Base-by-base conservation (phyloP, 2,329 filamentous ascomycete species). In the Diaporthe australafricana region DNA sequence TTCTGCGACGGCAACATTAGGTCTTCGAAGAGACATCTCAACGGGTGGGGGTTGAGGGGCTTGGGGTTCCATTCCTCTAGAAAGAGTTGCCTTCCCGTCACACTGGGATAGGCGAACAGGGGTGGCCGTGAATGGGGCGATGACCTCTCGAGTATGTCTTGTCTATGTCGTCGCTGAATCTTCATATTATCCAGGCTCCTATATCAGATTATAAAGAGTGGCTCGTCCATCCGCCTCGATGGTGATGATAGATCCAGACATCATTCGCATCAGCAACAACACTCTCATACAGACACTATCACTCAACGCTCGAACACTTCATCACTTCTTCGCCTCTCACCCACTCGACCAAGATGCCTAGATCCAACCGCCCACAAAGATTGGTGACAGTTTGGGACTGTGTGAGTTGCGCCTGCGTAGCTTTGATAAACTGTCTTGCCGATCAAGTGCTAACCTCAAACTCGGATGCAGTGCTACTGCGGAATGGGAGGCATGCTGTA, bases 21-120 rank as follows among this genome's bases (percentile, higher is more conserved):
- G 60, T 12, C 16, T n/a, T 3, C 20, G 25, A 45, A 50, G 45
- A 38, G 45, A 65, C 60, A 25, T 65, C 27, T 27, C 45, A 30
- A 48, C 17, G 27, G 14, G 45, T 65, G 60, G 60, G 60, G 60
- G 60, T 65, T n/a, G 38, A 50, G 60, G 60, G 45, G 60, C 60
- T 48, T 48, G 42, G 60, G 35, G 42, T 48, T 63, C 5, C 11
- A 20, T 48, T 35, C 60, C 60, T 27, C 48, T 63, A 27, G 27
- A 35, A 6, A 32, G 9, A 27, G n/a, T n/a, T n/a, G n/a, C n/a
- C n/a, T n/a, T 42, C 57, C 57, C 47, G 57, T 48, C 57, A 63
- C 50, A 32, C 30, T 30, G 14, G 35, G 6, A 60, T 42, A 48
- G 57, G 57, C 27, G 42, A 35, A 25, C 42, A 35, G 14, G 38